Evolutionary conservation across 2,329 filamentous ascomycete genomes (phyloP).

Genomic region (Aspergillus alliaceus): DNA sequence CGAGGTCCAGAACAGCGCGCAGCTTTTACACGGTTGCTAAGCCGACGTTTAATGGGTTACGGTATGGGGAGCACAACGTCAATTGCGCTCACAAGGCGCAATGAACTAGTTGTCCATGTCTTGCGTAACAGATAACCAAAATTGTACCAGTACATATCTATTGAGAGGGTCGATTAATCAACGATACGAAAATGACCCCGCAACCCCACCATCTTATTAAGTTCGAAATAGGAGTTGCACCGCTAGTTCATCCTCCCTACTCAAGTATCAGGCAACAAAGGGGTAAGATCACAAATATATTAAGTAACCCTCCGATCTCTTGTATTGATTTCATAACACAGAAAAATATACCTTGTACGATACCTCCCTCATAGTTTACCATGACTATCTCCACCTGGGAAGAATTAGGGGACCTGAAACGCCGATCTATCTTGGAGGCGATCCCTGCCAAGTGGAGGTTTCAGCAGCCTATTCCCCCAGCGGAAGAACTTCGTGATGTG

Average conservation of each 20-base stretch:
- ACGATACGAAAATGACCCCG: not conserved
- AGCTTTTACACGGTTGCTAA: too few species aligned
- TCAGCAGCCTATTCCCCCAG: constrained; percentile 45
- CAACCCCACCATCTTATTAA: not conserved
- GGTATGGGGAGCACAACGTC: too few species aligned
- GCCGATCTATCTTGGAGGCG: constrained; percentile 52
- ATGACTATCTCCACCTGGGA: constrained; percentile 47
- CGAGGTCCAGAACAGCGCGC: too few species aligned
- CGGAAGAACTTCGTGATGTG: constrained; percentile 56
- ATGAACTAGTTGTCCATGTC: not conserved
- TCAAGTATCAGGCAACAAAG: too few species aligned
- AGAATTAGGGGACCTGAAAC: constrained; percentile 52
- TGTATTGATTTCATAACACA: not conserved
- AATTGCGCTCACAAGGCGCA: not conserved
- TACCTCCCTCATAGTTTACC: too few species aligned
- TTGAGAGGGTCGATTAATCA: not conserved
- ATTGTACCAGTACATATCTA: not conserved
- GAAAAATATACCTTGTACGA: not conserved
- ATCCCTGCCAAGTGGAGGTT: constrained; percentile 61
- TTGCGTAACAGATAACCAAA: not conserved
- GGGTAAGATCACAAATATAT: too few species aligned
- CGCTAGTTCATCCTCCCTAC: too few species aligned
- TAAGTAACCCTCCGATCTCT: too few species aligned
- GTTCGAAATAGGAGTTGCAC: not conserved
- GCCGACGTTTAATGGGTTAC: too few species aligned